Evolutionary conservation across 2,329 filamentous ascomycete species (phyloP).

Genomic region (Penicillium brasilianum): DNA sequence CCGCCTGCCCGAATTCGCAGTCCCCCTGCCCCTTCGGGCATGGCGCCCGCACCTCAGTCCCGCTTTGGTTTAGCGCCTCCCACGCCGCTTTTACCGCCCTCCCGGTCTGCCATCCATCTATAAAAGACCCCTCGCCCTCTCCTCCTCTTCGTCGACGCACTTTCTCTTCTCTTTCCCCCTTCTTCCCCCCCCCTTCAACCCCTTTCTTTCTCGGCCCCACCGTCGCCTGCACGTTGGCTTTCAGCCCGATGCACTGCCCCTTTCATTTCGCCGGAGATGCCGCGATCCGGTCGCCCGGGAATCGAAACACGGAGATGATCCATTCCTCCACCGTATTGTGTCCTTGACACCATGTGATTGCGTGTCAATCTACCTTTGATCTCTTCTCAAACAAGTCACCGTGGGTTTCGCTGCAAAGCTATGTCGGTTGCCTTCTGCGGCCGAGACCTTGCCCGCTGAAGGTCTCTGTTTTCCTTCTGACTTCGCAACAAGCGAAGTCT

Average conservation of each 20-base stretch:
- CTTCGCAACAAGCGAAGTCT: background rate
- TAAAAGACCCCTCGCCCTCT: conserved; percentile 30
- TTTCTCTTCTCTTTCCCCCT: conserved; percentile 29
- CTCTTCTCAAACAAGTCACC: too few species aligned
- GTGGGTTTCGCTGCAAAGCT: conserved; percentile 8
- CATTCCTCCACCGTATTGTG: conserved; percentile 8
- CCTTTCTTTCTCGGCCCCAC: conserved; percentile 15
- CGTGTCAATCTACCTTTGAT: too few species aligned
- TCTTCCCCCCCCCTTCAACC: conserved; percentile 8
- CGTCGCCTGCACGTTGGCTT: conserved; percentile 4
- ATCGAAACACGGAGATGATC: too few species aligned
- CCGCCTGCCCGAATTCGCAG: too few species aligned
- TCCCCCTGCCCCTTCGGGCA: too few species aligned
- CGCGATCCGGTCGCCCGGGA: too few species aligned
- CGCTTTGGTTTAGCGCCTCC: too few species aligned
- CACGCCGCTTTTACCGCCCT: background rate
- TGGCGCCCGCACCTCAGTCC: too few species aligned
- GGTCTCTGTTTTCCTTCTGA: background rate
- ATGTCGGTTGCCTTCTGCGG: conserved; percentile 11
- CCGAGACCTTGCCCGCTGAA: conserved; percentile 2
- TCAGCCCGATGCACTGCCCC: conserved; percentile 15
- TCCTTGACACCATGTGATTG: background rate
- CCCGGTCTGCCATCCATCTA: conserved; percentile 29
- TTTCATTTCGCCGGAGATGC: conserved; percentile 22
- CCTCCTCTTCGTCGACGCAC: conserved; percentile 27